Evolutionary conservation across 2,329 filamentous ascomycete species (phyloP).

Genomic region (Raffaelea deltoideospora): DNA sequence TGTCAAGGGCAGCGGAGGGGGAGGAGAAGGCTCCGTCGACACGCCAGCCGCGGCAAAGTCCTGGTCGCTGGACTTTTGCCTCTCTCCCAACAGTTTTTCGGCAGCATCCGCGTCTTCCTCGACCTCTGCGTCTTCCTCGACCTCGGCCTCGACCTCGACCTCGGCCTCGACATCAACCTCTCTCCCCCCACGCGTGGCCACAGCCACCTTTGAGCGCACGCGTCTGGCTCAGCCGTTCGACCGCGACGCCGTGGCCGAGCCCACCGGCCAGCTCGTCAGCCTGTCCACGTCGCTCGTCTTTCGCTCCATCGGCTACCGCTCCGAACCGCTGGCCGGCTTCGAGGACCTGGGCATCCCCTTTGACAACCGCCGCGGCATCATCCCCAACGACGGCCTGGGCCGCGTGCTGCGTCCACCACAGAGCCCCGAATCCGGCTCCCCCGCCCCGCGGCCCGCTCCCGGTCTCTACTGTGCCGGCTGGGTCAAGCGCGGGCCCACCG

Average conservation of each 20-base stretch:
- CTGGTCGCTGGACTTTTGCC: slow-evolving; percentile 76
- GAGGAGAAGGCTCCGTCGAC: too few relatives aligned
- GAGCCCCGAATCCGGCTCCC: slow-evolving; percentile 16
- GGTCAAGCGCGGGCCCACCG: slow-evolving; percentile 90
- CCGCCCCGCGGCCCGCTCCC: slow-evolving; percentile 32
- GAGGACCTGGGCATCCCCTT: slow-evolving; percentile 62
- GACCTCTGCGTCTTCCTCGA: slow-evolving; percentile 11
- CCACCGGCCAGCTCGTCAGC: slow-evolving; percentile 32
- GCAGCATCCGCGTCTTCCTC: background rate
- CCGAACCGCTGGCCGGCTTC: slow-evolving; percentile 61
- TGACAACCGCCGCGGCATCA: slow-evolving; percentile 55
- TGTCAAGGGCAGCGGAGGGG: slow-evolving; percentile 61
- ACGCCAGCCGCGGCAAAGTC: slow-evolving; percentile 40
- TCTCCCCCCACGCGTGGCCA: slow-evolving; percentile 36
- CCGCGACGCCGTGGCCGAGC: slow-evolving; percentile 29
- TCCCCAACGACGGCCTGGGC: slow-evolving; percentile 70
- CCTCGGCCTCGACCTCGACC: background rate
- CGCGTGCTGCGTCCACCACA: slow-evolving; percentile 38
- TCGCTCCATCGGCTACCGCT: slow-evolving; percentile 90
- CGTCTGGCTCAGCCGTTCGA: slow-evolving; percentile 39
- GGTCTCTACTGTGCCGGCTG: slow-evolving; percentile 89
- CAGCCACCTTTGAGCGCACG: slow-evolving; percentile 53
- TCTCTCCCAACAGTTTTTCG: slow-evolving; percentile 60
- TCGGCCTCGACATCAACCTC: slow-evolving; percentile 19
- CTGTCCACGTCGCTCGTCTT: slow-evolving; percentile 63